Base-by-base conservation (phyloP, 176 grass and related monocot species). In the Metroxylon sagu region DNA sequence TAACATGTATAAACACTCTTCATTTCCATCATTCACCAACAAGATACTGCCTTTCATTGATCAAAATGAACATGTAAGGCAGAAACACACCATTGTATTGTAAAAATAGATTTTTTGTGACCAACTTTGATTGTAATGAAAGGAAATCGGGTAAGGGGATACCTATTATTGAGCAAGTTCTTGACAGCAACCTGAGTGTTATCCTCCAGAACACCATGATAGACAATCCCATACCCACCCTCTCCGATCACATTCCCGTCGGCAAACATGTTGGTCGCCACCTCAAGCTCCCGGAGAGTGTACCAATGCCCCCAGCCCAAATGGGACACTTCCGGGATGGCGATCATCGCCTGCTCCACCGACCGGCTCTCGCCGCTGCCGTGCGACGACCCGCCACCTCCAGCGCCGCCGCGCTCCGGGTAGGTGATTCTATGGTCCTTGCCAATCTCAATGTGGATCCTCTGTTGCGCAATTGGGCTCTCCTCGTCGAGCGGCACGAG, bases 291-390 rank as follows among this genome's bases (percentile, higher is more conserved):
- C 0, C 83, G 80, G 48, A 97, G 85, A 64, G 92, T 97, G 92
- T 88, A 97, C 92, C 92, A 97, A 64, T 97, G 92, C 14, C 92
- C 92, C 87, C 92, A 97, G 7, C 83, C 92, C 65, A 88, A 74
- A 76, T 88, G 86, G 26, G 92, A 97, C 65, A 83, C 87, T 76
- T 97, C 92, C 14, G 91, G 92, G 0, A 71, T 84, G 71, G 49
- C 29, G 15, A 60, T 56, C 7, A 49, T 39, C 17, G 51, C 57
- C 17, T 64, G 62, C 54, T 21, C 68, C 27, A 19, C 6, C 5
- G 23, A 48, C 27, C 53, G 61, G 4, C 29, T 50, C 14, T 68
- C 59, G 56, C 26, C 8, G 8, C 61, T 48, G 57, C 49, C 49
- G 72, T 71, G 56, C 54, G 65, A 68, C 10, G 65, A 68, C 4